Percentiles rank a stretch among this genome's conserved stretches.
Conservation (phyloP, 208 protist genomes). For the Porcisia hertigi region DNA sequence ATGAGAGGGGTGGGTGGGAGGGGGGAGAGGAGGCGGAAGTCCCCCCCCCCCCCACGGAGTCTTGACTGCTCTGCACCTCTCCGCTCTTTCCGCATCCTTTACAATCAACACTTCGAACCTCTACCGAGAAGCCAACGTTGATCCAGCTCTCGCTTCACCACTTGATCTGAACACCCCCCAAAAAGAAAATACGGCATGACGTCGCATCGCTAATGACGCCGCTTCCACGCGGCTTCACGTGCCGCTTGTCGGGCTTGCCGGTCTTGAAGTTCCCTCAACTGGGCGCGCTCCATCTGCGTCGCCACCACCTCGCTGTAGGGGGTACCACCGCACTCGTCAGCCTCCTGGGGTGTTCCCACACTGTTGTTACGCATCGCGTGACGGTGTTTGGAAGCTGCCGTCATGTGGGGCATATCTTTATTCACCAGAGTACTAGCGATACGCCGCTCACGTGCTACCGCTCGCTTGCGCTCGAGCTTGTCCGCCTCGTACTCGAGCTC, state of each 20-base stretch:
- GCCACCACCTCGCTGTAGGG: neutral
- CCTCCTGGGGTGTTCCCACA: neutral
- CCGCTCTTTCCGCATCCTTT: neutral
- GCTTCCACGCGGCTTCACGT: conserved; percentile 25
- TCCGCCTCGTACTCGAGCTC: conserved; percentile 82
- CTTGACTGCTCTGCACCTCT: neutral
- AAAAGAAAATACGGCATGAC: neutral
- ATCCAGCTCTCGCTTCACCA: neutral
- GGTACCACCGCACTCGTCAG: neutral
- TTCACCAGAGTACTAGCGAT: neutral
- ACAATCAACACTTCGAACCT: neutral
- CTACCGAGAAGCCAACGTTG: no score
- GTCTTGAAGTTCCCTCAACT: conserved; percentile 13
- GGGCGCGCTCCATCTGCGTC: conserved; percentile 7
- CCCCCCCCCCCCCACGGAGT: neutral
- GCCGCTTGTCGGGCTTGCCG: conserved; percentile 14
- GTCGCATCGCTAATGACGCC: neutral
- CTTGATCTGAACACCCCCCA: neutral
- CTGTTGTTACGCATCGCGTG: conserved; percentile 7
- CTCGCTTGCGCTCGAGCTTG: conserved; percentile 54
- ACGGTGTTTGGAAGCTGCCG: conserved; percentile 12
- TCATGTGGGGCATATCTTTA: neutral
- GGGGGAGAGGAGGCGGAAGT: neutral
- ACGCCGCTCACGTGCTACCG: conserved; percentile 45
- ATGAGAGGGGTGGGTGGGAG: neutral